Base-by-base conservation (phyloP, 148 eudicot genomes). In the Rhododendron simsii region DNA sequence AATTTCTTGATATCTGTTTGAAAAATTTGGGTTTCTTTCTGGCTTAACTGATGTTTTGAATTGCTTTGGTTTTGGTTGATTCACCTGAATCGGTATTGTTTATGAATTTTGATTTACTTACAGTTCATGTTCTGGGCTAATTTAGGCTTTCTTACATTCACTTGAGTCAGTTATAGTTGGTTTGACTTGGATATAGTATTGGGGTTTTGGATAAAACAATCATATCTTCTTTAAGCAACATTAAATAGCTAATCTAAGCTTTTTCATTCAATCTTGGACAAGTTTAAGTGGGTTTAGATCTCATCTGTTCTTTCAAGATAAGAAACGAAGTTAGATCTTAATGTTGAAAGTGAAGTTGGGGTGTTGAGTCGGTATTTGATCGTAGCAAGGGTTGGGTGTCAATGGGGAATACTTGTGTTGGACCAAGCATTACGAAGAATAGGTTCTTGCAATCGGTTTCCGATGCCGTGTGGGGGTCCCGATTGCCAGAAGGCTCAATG, bases 321-420 rank as follows among this genome's bases (percentile, higher is more conserved):
- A 81, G 5, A 21, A 28, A 37, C 5, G 28, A 33, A 53, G 37
- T 81, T 82, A 82, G 88, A 91, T 89, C 82, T 91, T 89, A 71
- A 91, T 88, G 87, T 73, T 78, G 57, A 48, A 33, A 57, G 26
- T 63, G 61, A 83, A 63, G 78, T 67, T 67, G 82, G 83, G 28
- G 77, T 59, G 83, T 37, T 84, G 81, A 75, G 81, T 44, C 84
- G 83, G 45, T 81, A 69, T 85, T 67, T 86, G 84, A 84, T 53
- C 78, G 33, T 74, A 59, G 82, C 78, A 55, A 35, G 53, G 61
- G 8, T 55, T 81, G 83, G 14, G 73, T 69, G 35, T 35, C 33
- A 87, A 93, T 93, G 94, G 94, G 94, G 28, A 93, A 93, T 88
- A 90, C 91, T 81, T 93, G 94, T 86, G 94, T 93, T 85, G 94